A percentile compares a stretch with the other conserved stretches of the same genome.
phyloP scores from a whole-genome alignment of 2,329 filamentous ascomycete genomes.

The Trichophyton schoenleinii region DNA sequence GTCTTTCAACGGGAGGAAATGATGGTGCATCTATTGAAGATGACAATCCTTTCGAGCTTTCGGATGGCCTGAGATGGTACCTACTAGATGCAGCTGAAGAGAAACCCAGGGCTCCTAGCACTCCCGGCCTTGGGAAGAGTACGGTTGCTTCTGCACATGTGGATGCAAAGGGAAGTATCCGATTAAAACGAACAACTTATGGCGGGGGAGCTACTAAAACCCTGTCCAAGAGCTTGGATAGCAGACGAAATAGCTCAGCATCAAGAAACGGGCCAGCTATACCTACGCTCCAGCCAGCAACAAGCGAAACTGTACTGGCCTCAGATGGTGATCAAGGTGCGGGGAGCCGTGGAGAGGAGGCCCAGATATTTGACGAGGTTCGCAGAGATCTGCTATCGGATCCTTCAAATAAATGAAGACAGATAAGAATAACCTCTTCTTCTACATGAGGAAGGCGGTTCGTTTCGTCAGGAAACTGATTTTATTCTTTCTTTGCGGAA shows the following conservation, averaged over 20 bases:
- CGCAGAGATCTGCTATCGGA: conserved; percentile 35
- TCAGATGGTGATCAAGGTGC: conserved; percentile 24
- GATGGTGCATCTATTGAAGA: conserved; percentile 56
- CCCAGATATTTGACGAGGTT: conserved; percentile 36
- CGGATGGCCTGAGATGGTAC: conserved; percentile 91
- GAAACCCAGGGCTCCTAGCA: conserved; percentile 81
- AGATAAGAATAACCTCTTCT: not conserved
- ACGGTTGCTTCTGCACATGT: conserved; percentile 82
- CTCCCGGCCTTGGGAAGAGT: conserved; percentile 78
- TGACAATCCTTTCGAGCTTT: conserved; percentile 93
- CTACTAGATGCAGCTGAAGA: conserved; percentile 88
- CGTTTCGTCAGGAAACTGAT: conserved; percentile 11
- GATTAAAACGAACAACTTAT: conserved; percentile 40
- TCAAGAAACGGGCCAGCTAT: conserved; percentile 55
- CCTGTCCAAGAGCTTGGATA: conserved; percentile 78
- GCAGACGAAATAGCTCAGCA: conserved; percentile 72
- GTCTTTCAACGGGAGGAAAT: conserved; percentile 38
- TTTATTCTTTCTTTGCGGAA: conserved; percentile 4
- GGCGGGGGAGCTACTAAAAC: conserved; percentile 66
- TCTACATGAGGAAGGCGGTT: not conserved
- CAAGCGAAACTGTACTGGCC: conserved; percentile 25
- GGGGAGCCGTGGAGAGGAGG: conserved; percentile 27
- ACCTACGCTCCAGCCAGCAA: conserved; percentile 22
- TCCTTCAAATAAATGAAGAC: conserved; percentile 19
- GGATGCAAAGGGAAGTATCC: conserved; percentile 62